Evolutionary conservation across 139 green algal species (phyloP).

Genomic region (Ettlia oleoabundans): DNA sequence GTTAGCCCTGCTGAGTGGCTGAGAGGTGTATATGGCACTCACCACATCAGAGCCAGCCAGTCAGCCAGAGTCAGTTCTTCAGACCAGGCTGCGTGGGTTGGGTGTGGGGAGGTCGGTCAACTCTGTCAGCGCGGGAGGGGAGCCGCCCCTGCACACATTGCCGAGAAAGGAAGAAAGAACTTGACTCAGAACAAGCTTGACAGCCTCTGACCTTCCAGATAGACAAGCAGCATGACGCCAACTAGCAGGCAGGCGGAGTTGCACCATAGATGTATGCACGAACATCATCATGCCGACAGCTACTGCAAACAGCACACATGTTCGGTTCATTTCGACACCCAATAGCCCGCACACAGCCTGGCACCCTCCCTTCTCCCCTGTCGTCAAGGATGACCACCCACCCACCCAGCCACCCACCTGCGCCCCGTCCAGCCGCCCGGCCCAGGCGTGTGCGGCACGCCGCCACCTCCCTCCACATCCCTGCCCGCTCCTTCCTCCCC

Average conservation of each 20-base stretch:
- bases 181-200: background rate
- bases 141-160: background rate
- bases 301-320: too few species aligned
- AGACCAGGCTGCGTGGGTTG: background rate
- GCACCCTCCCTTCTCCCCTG: too few species aligned
- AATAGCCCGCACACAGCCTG: too few species aligned
- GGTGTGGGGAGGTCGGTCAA: slow-evolving; percentile 3
- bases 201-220: background rate
- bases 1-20: too few species aligned
- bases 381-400: too few species aligned
- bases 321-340: too few species aligned
- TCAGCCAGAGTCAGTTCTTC: background rate
- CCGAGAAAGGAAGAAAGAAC: background rate
- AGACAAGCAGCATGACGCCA: background rate
- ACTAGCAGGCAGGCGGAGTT: background rate
- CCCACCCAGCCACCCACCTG: background rate
- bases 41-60: background rate
- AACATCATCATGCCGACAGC: too few species aligned
- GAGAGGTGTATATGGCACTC: background rate
- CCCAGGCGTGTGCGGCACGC: background rate
- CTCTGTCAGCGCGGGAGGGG: background rate
- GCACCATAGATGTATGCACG: background rate
- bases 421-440: background rate
- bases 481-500: background rate
- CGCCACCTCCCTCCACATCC: background rate